Base-by-base conservation (phyloP, 2,329 filamentous ascomycete genomes). In the Stachybotrys chlorohalonatus region DNA sequence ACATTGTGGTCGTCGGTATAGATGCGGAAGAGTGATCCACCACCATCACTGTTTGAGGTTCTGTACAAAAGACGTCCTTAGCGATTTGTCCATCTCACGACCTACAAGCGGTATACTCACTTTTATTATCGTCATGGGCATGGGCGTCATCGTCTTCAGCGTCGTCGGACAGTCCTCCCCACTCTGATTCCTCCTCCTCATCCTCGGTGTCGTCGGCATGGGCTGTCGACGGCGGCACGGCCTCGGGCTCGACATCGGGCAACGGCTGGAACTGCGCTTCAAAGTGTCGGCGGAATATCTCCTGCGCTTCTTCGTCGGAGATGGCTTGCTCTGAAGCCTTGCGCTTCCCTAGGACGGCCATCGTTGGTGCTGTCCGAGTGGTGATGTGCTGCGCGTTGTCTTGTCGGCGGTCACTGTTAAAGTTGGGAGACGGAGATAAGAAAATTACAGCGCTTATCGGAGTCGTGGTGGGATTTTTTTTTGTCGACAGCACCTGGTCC, bases 261-360 rank as follows among this genome's bases (percentile, higher is more conserved):
- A 96, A 70, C 8, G 93, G 90, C 66, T 84, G 82, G 74, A 96
- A 97, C 66, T 88, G 85, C 31, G 89, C 83, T 72, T 96, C 94
- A 66, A 97, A 97, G 67, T 93, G 87, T 62, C 83, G 83, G 55
- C 85, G 84, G 64, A 99, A 89, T 55, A 92, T 80, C 54, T 86
- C 89, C 62, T 89, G 84, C 11, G 87, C 78, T 56, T 85, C 79
- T 59, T 81, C 75, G 47, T 73, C 68, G 1, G 67, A 71, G 30
- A 68, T 53, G 2, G 63, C 55, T 5, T 65, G 62, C 39, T 62
- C 63, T 11, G 64, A 57, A 31, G 70, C 65, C 60, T 80, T 81
- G 57, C 78, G 74, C 63, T 82, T 82, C 46, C 78, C 75, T 24
- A 79, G 65, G 47, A 72, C 67, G 39, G 73, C 63, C 77, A 79